phyloP scores from a whole-genome alignment of 495 filamentous ascomycete species.

The Tuber calosporum region DNA sequence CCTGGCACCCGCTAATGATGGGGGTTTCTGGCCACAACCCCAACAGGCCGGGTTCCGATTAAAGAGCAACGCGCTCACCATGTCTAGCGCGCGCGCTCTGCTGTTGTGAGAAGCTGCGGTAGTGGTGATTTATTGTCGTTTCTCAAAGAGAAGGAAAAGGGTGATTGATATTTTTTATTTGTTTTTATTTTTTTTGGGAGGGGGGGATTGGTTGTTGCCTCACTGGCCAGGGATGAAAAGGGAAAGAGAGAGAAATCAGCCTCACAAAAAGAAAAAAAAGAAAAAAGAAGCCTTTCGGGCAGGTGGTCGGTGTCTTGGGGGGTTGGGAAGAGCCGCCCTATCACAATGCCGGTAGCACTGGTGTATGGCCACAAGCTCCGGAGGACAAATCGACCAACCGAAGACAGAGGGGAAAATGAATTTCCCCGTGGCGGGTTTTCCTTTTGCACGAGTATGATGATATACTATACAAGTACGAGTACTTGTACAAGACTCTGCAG shows the following conservation, averaged over 20 bases:
- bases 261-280: slow-evolving; percentile 11
- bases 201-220: slow-evolving; percentile 4
- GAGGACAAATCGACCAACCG: not conserved
- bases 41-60: slow-evolving; percentile 34
- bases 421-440: not conserved
- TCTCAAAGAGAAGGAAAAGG: not conserved
- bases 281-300: not conserved
- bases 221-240: slow-evolving; percentile 11
- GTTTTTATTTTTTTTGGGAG: not conserved
- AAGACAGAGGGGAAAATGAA: not conserved
- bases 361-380: not conserved
- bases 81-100: not conserved
- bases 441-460: too few relatives aligned
- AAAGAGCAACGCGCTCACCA: slow-evolving; percentile 25
- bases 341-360: too few relatives aligned
- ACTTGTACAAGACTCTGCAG: not conserved
- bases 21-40: slow-evolving; percentile 30
- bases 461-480: too few relatives aligned
- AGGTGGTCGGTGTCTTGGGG: not conserved
- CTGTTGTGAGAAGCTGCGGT: not conserved
- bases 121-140: slow-evolving; percentile 8
- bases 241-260: slow-evolving; percentile 15
- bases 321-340: not conserved
- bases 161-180: not conserved
- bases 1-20: slow-evolving; percentile 8